Evolutionary conservation across 1,284 basidiomycete genomes (phyloP), one percentile per base, ranked within the genome.

Genomic region (Anthracocystis panici-leucophaei): DNA sequence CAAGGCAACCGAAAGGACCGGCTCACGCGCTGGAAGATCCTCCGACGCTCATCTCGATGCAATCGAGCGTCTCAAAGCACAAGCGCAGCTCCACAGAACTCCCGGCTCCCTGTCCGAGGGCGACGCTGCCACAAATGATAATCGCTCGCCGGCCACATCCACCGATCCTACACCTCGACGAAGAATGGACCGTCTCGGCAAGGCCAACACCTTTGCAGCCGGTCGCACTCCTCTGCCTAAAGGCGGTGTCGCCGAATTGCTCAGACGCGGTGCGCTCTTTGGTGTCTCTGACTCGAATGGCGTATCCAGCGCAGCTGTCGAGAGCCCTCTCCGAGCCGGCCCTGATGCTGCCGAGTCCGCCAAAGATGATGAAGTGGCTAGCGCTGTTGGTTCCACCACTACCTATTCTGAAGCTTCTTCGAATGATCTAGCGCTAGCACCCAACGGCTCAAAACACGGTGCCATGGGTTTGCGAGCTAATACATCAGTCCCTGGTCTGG

Each of bases 181-280:
- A 21, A 56, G 69, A 12, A 76, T 76, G 74, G 74, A 76, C 40
- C 65, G 69, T 18, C 56, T 76, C n/a, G 74, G 74, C 21, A 68
- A 68, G 35, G 65, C 62, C n/a, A 76, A 76, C 54, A 76, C 69
- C 20, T 33, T 76, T 12, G 74, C 69, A 14, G 74, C 74, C 9
- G 74, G 74, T 16, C 52, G 74, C 42, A 76, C 74, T 9, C 74
- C 74, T 41, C 18, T 76, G 31, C 69, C 74, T 27, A 76, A 66
- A 21, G 74, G 69, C 5, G 65, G 74, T 14, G 65, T 72, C 9
- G 74, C 69, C 12, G 69, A 72, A 35, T 31, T 76, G 42, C 69
- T 76, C 5, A 49, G 74, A 46, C 65, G 65, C 6, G 73, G 73
- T n/a, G 68, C 73, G 10, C 68, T 75, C n/a, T 65, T 65, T 29